Base-by-base conservation (phyloP, 2,329 filamentous ascomycete genomes). In the Aspergillus ochraceoroseus region DNA sequence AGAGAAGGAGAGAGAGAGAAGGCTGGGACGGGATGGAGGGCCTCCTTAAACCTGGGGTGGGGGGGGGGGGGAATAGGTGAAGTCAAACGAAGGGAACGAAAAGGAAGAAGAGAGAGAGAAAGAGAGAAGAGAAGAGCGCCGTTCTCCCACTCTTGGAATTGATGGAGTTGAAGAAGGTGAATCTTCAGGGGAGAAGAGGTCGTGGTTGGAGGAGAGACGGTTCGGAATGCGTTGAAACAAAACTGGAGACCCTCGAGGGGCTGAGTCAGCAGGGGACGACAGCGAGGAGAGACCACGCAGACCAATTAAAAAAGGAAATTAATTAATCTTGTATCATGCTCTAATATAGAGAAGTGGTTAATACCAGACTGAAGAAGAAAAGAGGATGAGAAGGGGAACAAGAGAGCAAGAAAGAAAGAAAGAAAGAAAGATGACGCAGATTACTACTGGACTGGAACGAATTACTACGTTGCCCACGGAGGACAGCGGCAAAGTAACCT, bases 171-270 rank as follows among this genome's bases (percentile, higher is more conserved):
- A 26, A 32, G 38, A 37, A 22, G 36, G 31, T 38, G 37, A 39
- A 32, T 48, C 43, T 41, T 48, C 46, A 46, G 47, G 42, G 43
- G 43, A 47, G 29, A 32, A 31, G 33, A 14, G 22, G 37, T 46
- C 23, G 28, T 33, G 42, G 47, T 48, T 44, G 47, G 25, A 52
- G 43, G 39, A 46, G 50, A 49, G 48, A 53, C 48, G 43, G 43
- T 36, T 37, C 44, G 43, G 49, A 49, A 52, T 51, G 49, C 47
- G 26, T 48, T 47, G 48, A 49, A 50, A 43, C 28, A 13, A 13
- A 27, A 36, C 28, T 32, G 27, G 34, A 20, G 19, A 38, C 32
- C 39, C 32, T 41, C 44, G 23, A 37, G 23, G 9, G 28, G 40
- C 48, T 51, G 49, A 52, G 32, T 52, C 47, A 52, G 49, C 49